Conservation (phyloP, 305 asterid species). For the Stenogyne calaminthoides region DNA sequence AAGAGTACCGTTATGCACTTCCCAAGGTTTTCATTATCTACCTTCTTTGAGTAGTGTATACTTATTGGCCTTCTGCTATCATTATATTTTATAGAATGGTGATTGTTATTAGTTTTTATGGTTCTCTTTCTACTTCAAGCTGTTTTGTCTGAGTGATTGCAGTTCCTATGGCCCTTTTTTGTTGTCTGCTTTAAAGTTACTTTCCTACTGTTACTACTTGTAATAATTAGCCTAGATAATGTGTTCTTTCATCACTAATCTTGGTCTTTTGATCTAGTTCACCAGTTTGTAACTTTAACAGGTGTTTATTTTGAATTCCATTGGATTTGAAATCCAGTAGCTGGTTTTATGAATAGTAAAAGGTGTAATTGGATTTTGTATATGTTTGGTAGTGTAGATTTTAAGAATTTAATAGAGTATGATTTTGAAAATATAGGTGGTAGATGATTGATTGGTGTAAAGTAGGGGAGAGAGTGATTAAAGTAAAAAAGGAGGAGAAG, state of each 20-base stretch:
- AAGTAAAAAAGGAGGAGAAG: too few relatives aligned
- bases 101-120: background rate
- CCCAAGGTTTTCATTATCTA: background rate
- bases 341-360: too few relatives aligned
- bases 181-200: background rate
- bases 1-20: constrained; percentile 5
- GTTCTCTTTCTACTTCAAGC: background rate
- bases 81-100: background rate
- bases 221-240: background rate
- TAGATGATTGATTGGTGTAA: too few relatives aligned
- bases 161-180: background rate
- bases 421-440: background rate
- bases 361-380: too few relatives aligned
- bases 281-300: background rate
- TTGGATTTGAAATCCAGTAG: background rate
- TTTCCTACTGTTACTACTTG: background rate
- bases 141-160: background rate
- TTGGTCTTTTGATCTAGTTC: background rate
- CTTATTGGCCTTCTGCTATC: background rate
- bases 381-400: too few relatives aligned
- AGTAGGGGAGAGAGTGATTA: too few relatives aligned
- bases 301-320: background rate
- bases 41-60: background rate
- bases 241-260: background rate
- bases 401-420: too few relatives aligned